phyloP scores from a whole-genome alignment of 2,329 filamentous ascomycete species.

The Orbilia ellipsospora region DNA sequence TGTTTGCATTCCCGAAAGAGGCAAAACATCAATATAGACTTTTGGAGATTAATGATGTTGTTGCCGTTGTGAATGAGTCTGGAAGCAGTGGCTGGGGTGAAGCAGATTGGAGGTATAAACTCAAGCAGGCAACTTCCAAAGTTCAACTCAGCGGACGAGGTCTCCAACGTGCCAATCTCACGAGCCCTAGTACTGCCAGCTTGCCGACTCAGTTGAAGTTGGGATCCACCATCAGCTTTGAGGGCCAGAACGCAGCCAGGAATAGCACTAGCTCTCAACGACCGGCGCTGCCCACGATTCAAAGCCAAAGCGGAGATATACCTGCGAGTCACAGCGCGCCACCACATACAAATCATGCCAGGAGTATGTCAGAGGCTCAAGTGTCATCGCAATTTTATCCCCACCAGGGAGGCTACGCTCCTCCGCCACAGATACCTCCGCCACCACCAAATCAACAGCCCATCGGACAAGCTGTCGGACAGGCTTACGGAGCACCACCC shows the following conservation, averaged over 20 bases:
- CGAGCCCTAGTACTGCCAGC: conserved; percentile 60
- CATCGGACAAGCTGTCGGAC: conserved; percentile 8
- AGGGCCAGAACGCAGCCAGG: conserved; percentile 28
- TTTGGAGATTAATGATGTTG: conserved; percentile 86
- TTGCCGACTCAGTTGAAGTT: conserved; percentile 62
- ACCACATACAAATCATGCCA: conserved; percentile 30
- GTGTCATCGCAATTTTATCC: conserved; percentile 28
- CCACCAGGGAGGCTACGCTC: conserved; percentile 19
- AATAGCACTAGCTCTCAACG: conserved; percentile 51
- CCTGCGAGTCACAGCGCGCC: conserved; percentile 20
- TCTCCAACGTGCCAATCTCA: conserved; percentile 53
- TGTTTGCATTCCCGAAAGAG: conserved; percentile 97
- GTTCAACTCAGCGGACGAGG: conserved; percentile 70
- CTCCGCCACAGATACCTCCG: not conserved
- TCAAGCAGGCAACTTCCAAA: conserved; percentile 84
- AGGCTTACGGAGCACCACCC: conserved; percentile 32
- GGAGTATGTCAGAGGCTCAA: conserved; percentile 50
- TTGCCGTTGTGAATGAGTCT: conserved; percentile 79
- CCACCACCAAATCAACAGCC: conserved; percentile 23
- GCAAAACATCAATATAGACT: conserved; percentile 80
- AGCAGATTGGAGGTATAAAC: conserved; percentile 84
- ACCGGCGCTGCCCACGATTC: conserved; percentile 55
- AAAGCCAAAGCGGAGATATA: conserved; percentile 27
- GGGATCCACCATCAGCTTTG: conserved; percentile 61
- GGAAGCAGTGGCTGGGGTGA: conserved; percentile 84